Conservation (phyloP, 2,329 filamentous ascomycete species). For the Fusarium sp. region DNA sequence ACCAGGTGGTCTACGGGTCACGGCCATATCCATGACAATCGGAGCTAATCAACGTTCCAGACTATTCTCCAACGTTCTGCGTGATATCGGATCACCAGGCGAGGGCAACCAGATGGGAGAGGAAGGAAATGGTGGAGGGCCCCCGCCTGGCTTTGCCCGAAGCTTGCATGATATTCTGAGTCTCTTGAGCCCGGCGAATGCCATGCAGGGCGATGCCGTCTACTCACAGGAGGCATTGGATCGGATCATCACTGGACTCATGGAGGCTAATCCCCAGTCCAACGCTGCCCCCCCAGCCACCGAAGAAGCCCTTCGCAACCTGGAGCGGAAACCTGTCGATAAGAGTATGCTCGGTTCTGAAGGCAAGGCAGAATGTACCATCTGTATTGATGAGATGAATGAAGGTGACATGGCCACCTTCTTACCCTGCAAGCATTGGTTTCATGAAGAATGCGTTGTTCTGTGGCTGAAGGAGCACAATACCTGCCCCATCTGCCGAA, state of each 20-base stretch:
- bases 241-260: conserved; percentile 83
- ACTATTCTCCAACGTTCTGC: conserved; percentile 58
- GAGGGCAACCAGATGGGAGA: conserved; percentile 37
- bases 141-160: conserved; percentile 41
- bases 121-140: conserved; percentile 25
- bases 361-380: conserved; percentile 84
- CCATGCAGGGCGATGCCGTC: conserved; percentile 78
- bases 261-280: conserved; percentile 81
- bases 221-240: conserved; percentile 92
- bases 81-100: conserved; percentile 49
- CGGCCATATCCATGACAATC: conserved; percentile 30
- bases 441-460: conserved; percentile 82
- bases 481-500: conserved; percentile 85
- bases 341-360: conserved; percentile 72
- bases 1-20: conserved; percentile 31
- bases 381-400: conserved; percentile 89
- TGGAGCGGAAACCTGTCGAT: conserved; percentile 77
- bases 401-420: conserved; percentile 77
- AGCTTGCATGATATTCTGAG: conserved; percentile 63
- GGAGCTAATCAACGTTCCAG: conserved; percentile 52
- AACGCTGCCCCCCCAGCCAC: conserved; percentile 86
- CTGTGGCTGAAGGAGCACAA: conserved; percentile 91
- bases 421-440: conserved; percentile 93
- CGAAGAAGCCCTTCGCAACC: conserved; percentile 73
- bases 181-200: conserved; percentile 63